phyloP scores from a whole-genome alignment of 2,329 filamentous ascomycete species.

The Xylariaceae sp. region DNA sequence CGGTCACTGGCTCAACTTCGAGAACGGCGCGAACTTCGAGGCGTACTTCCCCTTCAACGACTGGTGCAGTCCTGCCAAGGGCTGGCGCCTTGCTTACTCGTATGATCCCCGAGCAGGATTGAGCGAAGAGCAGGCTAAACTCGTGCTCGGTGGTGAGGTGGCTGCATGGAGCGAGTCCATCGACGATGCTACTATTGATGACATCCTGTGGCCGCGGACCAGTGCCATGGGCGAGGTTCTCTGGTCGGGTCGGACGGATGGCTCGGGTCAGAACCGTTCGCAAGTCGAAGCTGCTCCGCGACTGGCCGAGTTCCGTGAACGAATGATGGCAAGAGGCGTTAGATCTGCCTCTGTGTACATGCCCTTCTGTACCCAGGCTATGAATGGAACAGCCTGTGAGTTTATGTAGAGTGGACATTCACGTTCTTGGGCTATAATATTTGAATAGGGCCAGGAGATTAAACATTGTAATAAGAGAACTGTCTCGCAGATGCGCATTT shows the following conservation, averaged over 20 bases:
- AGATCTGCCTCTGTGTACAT: conserved; percentile 65
- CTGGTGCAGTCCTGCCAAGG: conserved; percentile 78
- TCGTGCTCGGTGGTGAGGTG: conserved; percentile 78
- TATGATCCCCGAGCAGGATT: conserved; percentile 71
- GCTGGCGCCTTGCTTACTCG: conserved; percentile 77
- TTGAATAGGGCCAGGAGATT: neutral
- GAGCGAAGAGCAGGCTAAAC: conserved; percentile 56
- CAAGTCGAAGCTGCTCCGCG: conserved; percentile 68
- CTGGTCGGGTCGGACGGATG: conserved; percentile 71
- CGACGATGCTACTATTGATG: conserved; percentile 72
- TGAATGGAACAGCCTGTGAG: conserved; percentile 49
- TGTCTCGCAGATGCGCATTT: no score
- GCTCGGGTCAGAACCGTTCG: conserved; percentile 64
- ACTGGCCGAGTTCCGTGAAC: conserved; percentile 72
- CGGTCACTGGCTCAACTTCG: conserved; percentile 75
- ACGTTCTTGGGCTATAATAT: neutral
- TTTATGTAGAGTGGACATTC: conserved; percentile 13
- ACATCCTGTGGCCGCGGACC: conserved; percentile 74
- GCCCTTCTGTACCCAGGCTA: conserved; percentile 66
- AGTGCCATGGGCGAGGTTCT: conserved; percentile 74
- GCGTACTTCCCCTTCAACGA: conserved; percentile 69
- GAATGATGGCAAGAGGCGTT: conserved; percentile 68
- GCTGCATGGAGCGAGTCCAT: conserved; percentile 80
- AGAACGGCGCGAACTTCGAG: conserved; percentile 51
- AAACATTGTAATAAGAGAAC: no score